Base-by-base conservation (phyloP, 2,329 filamentous ascomycete species). In the Hymenoscyphus infarciens region DNA sequence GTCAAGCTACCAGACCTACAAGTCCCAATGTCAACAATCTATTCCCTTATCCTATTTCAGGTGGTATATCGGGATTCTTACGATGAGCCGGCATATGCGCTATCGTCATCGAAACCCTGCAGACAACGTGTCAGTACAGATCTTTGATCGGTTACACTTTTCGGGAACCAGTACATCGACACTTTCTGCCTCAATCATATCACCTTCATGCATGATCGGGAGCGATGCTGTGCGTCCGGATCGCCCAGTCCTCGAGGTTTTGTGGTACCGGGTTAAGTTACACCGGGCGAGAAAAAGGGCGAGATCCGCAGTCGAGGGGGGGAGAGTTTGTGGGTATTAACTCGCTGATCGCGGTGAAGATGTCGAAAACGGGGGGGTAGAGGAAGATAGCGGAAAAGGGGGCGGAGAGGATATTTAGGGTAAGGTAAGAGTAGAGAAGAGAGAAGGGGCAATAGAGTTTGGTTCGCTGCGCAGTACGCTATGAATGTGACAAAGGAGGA, bases 31-130 rank as follows among this genome's bases (percentile, higher is more conserved):
- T 53, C n/a, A 39, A 25, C 16, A 29, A 61, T 27, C 42, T 5
- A 49, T 49, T 22, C 42, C 39, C n/a, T 13, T 49, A 19, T 22
- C 19, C 52, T 49, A 45, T 38, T 35, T n/a, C 33, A 16, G 22
- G 29, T n/a, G 27, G 53, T 13, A 15, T 35, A 11, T 11, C 63
- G 45, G 25, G 25, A 27, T 27, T 27, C 25, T 3, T 63, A 67
- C 65, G 64, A 59, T 6, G 63, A 65, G 13, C 65, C 63, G 13
- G 63, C 66, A 63, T 67, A 67, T 19, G 66, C 66, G n/a, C 64
- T 66, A 58, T 67, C 66, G 22, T 57, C 61, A 45, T 67, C 66
- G 38, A 63, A 66, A 55, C 62, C 49, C 66, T 67, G 57, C 54
- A 42, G 39, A 42, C 39, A 42, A 7, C 39, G 39, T 22, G 42